Evolutionary conservation across 2,329 filamentous ascomycete species (phyloP).

Genomic region (Stachybotrys elegans): DNA sequence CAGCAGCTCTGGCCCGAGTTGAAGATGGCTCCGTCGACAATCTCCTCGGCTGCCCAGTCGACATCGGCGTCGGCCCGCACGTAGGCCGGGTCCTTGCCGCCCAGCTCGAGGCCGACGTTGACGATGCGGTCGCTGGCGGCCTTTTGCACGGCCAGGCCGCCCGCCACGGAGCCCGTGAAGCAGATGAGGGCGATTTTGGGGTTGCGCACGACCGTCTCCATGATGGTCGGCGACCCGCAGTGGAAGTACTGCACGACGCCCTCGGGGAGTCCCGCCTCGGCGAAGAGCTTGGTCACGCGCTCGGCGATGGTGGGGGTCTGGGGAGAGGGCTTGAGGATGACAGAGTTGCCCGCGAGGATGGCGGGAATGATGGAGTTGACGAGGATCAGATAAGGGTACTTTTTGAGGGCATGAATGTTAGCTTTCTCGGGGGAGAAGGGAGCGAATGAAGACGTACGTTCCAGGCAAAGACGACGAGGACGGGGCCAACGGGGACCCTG

Average conservation of each 20-base stretch:
- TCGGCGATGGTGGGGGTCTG: conserved; percentile 92
- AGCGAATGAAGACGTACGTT: conserved; percentile 59
- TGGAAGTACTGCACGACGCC: conserved; percentile 92
- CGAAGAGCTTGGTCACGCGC: conserved; percentile 71
- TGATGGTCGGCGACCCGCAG: conserved; percentile 69
- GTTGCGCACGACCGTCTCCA: conserved; percentile 74
- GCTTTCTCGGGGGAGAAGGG: not conserved
- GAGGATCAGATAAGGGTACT: conserved; percentile 94
- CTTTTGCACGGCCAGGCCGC: conserved; percentile 79
- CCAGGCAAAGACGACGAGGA: conserved; percentile 90
- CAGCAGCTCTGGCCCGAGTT: conserved; percentile 99
- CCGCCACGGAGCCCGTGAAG: conserved; percentile 90
- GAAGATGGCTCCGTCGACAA: conserved; percentile 93
- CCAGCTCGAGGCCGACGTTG: conserved; percentile 83
- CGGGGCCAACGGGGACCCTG: conserved; percentile 82
- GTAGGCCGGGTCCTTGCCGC: conserved; percentile 93
- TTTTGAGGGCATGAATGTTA: conserved; percentile 4
- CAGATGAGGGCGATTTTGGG: conserved; percentile 76
- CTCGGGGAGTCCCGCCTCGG: conserved; percentile 72
- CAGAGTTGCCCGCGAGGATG: conserved; percentile 82
- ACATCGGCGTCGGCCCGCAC: conserved; percentile 81
- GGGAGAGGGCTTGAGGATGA: conserved; percentile 91
- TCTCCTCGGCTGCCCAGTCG: conserved; percentile 86
- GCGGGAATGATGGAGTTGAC: conserved; percentile 91
- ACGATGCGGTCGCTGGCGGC: conserved; percentile 81